phyloP scores from a whole-genome alignment of 345 rosid species.

The Theobroma cacao region DNA sequence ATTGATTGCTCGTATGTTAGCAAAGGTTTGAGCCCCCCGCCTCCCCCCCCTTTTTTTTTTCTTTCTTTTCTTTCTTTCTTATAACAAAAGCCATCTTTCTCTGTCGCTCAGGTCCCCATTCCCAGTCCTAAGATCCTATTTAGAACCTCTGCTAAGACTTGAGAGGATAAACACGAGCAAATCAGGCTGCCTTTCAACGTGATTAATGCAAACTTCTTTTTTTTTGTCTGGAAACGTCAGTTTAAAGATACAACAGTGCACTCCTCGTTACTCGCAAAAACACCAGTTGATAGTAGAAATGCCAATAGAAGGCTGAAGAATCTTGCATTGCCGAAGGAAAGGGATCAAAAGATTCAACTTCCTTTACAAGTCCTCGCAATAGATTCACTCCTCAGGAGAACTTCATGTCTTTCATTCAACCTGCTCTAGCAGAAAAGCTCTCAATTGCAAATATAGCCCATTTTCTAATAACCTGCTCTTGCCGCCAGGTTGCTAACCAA shows the following conservation, averaged over 20 bases:
- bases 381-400: background rate
- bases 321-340: background rate
- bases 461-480: too few species aligned
- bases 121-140: background rate
- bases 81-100: too few species aligned
- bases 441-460: background rate
- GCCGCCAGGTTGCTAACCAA: constrained; percentile 1
- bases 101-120: too few species aligned
- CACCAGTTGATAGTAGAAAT: background rate
- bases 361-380: background rate
- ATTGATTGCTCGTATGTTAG: background rate
- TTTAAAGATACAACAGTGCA: background rate
- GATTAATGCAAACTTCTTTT: background rate
- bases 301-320: background rate
- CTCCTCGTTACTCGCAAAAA: background rate
- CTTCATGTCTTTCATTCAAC: background rate
- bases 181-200: background rate
- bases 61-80: too few species aligned
- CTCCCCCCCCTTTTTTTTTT: background rate
- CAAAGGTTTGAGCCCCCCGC: background rate
- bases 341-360: background rate
- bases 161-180: background rate
- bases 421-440: background rate
- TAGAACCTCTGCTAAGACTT: background rate
- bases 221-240: background rate